Base-by-base conservation (phyloP, 345 rosid genomes). In the Alliaria petiolata region DNA sequence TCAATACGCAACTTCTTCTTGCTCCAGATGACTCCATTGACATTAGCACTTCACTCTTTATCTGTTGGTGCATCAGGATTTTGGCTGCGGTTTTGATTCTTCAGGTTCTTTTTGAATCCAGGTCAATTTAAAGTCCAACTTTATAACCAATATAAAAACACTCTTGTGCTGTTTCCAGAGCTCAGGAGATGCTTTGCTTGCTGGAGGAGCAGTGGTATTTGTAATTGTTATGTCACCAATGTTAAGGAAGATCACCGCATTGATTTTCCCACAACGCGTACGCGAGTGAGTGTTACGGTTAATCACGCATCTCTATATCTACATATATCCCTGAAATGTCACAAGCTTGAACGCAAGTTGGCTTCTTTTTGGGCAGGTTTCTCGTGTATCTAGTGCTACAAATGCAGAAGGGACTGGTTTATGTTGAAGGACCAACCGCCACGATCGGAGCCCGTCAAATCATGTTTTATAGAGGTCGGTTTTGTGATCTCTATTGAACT, bases 1-100 rank as follows among this genome's bases (percentile, higher is more conserved):
- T 87, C 44, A 81, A 79, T 35, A 7, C 38, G 42, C 83, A 83
- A 69, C 79, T 91, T 71, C 83, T 84, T 63, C 75, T 88, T 38
- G 55, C 86, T 6, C 83, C 80, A 78, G 95, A 89, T 70, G 97
- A 95, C 44, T 80, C 85, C 19, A 62, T 89, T 76, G 95, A 91
- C 78, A 47, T 54, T 53, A 79, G 78, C 72, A 89, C 91, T 11
- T 79, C 95, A 50, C 30, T 62, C 59, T 88, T 88, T 44, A 89
- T 91, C 49, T 83, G 87, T 46, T 91, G 92, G 91, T 73, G 89
- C 50, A 82, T 91, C 46, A 74, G 91, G 47, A 57, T 85, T 64
- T 13, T 83, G 30, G 91, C 87, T 72, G 78, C 22, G 39, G 28
- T 83, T 31, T 67, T 87, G 85, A 83, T 91, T 68, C 82, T 91